Base-by-base conservation (phyloP, 495 filamentous ascomycete genomes). In the Glarea lozoyensis region DNA sequence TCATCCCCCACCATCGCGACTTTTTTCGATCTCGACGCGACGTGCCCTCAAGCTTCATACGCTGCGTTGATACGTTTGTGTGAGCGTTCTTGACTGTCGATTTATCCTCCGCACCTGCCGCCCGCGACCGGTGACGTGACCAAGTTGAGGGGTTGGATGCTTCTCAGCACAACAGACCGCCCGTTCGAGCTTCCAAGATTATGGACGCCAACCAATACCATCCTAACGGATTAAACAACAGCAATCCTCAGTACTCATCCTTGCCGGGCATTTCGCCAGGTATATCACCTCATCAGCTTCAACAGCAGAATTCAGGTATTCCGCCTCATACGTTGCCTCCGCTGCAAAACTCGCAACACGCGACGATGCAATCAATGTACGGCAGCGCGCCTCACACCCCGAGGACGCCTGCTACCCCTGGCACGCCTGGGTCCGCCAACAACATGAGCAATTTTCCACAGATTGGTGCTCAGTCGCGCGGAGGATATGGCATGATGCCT, bases 271-370 rank as follows among this genome's bases (percentile, higher is more conserved):
- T 57, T 21, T 53, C 55, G 12, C 55, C 76, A 37, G 35, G 34
- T 4, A 50, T 57, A 20, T 53, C 55, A 10, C 55, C 76, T 36
- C 73, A 73, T 54, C 76, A 78, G 46, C 75, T 78, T 57, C n/a
- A n/a, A n/a, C 67, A 70, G 45, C 76, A 79, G 60, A 70, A 79
- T 55, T 61, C 66, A 40, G 66, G 70, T 25, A 65, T 69, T 30
- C 73, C 77, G 58, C 65, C 76, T 50, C 79, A 84, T 58, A 84
- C 79, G n/a, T 67, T 85, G 54, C 81, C 81, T 32, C 81, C 81
- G 25, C 65, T 85, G 41, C 79, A 85, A 61, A 72, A 76, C 43
- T 12, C 45, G 42, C 77, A 75, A 60, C 68, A 74, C 48, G 62
- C 65, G 43, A 73, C 71, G 58, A 82, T 83, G 72, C 69, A 74